Evolutionary conservation across 805 yeast species (phyloP), one percentile per base, ranked within the genome.

Genomic region (Candida suzukii): DNA sequence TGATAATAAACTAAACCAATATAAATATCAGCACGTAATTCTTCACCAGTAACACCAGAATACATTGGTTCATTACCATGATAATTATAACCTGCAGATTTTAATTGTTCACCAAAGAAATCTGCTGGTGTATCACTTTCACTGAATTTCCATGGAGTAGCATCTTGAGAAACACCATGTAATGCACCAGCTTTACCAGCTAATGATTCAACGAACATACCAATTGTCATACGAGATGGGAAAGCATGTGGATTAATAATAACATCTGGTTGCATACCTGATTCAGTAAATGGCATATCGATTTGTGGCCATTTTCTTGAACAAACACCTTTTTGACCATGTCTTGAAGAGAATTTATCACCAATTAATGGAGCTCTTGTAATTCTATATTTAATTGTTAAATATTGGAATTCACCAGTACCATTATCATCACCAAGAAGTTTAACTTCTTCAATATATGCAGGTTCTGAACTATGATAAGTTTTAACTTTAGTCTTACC

Each of bases 221-320:
- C 99, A 65, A 93, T 91, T 12, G 99, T 93, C 99, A 93, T 93
- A 73, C 99, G 93, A 38, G 98, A 91, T 53, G 99, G 99, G 91
- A 91, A 93, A 51, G 98, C 99, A 63, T 91, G 99, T 3, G 99
- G 99, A 63, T 93, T 93, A 58, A 93, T 93, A 58, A 93, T 93
- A 52, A 93, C 84, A 67, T 93, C 99, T 2, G 99, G 99, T 63
- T 86, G 96, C 46, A 93, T 91, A 56, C 99, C 99, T 27, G 86
- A 71, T 67, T 93, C 99, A 50, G 88, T 77, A 70, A 93, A 93
- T 41, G 99, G 99, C 95, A 93, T 80, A 63, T 93, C 98, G 48
- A 87, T 72, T 40, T 88, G 82, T 26, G 98, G 99, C 96, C 97
- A 93, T 66, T 90, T 91, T 64, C 96, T 83, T 10, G 98, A 90